Evolutionary conservation across 208 protist genomes (phyloP).

Genomic region (Herpetomonas tarakana): DNA sequence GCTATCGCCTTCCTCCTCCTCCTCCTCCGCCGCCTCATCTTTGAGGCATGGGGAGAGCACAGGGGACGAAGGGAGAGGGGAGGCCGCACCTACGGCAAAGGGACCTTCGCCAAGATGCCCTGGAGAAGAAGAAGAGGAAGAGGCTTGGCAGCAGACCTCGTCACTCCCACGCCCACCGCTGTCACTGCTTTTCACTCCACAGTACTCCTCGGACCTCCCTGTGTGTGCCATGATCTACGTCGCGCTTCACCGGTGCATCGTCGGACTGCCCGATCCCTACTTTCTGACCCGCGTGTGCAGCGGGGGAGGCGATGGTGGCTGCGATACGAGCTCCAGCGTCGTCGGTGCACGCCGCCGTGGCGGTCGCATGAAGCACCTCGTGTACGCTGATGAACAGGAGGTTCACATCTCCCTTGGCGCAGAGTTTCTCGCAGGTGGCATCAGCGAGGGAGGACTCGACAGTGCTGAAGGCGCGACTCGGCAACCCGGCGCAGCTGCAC

Average conservation of each 20-base stretch:
- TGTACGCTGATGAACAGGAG: background rate
- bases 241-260: conserved; percentile 62
- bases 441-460: no score
- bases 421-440: background rate
- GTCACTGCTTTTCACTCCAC: conserved; percentile 22
- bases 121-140: no score
- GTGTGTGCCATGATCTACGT: conserved; percentile 61
- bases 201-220: conserved; percentile 23
- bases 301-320: background rate
- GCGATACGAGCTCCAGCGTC: background rate
- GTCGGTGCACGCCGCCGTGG: background rate
- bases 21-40: no score
- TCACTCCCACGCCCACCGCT: no score
- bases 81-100: no score
- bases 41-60: no score
- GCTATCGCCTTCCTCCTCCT: no score
- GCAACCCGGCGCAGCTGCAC: no score
- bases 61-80: no score
- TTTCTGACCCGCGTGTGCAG: conserved; percentile 27
- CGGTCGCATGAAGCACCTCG: background rate
- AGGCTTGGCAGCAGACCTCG: no score
- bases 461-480: no score
- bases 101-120: no score
- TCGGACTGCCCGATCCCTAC: conserved; percentile 64
- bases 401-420: background rate